Percentiles rank a stretch among this genome's conserved stretches.
Evolutionary conservation across 2,329 filamentous ascomycete genomes (phyloP).

Genomic region (Colletotrichum eremochloae): DNA sequence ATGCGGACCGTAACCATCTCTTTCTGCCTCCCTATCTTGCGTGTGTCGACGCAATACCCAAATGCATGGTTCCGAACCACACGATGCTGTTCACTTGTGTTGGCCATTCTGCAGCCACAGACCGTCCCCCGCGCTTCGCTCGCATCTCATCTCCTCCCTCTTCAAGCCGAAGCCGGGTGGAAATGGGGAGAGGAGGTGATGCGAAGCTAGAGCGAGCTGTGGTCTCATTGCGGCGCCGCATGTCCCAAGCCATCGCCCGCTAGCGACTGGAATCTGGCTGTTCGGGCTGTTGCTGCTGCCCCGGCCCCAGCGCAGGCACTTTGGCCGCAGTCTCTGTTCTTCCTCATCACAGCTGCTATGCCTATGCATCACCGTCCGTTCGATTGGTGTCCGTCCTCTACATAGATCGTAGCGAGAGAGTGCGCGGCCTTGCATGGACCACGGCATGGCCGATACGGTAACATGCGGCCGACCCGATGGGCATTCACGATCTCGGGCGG

Average conservation of each 20-base stretch:
- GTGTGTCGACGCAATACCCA: not conserved
- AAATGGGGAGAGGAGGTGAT: slow-evolving; percentile 27
- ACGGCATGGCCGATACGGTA: slow-evolving; percentile 6
- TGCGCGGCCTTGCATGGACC: slow-evolving; percentile 19
- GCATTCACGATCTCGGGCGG: slow-evolving; percentile 18
- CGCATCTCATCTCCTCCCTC: slow-evolving; percentile 11
- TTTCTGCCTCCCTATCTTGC: not conserved
- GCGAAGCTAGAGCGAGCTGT: slow-evolving; percentile 16
- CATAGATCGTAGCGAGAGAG: not conserved
- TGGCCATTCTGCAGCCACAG: slow-evolving; percentile 3
- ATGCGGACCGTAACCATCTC: not conserved
- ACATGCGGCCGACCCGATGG: slow-evolving; percentile 1
- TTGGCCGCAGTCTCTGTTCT: not conserved
- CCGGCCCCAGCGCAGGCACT: not conserved
- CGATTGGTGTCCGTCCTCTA: not conserved
- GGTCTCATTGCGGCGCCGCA: slow-evolving; percentile 20
- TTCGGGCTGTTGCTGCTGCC: slow-evolving; percentile 12
- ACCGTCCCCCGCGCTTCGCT: slow-evolving; percentile 27
- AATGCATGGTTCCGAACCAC: not conserved
- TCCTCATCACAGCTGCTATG: not conserved
- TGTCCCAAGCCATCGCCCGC: not conserved
- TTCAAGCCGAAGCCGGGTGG: slow-evolving; percentile 23
- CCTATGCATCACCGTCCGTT: not conserved
- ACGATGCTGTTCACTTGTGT: not conserved
- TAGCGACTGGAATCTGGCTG: slow-evolving; percentile 12